Evolutionary conservation across 257 asterid species (phyloP).

Genomic region (Jasminum sambac): DNA sequence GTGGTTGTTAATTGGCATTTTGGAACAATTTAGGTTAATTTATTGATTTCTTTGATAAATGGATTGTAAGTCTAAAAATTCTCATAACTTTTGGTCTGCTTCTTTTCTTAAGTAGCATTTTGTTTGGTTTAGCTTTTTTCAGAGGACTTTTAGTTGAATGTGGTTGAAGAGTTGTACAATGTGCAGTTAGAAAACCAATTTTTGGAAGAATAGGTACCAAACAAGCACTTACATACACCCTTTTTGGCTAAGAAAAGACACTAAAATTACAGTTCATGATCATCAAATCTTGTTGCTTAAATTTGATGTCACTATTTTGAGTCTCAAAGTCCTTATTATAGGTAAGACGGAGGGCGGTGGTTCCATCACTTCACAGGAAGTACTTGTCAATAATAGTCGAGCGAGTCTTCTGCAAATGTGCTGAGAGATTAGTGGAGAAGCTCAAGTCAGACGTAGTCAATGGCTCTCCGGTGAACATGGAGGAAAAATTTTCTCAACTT

Average conservation of each 20-base stretch:
- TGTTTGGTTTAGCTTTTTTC: too few species aligned
- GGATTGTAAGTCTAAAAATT: background rate
- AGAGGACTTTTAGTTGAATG: too few species aligned
- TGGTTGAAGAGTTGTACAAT: too few species aligned
- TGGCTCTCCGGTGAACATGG: conserved; percentile 83
- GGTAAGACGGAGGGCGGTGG: conserved; percentile 99
- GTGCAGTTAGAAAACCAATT: background rate
- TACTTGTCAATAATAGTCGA: conserved; percentile 95
- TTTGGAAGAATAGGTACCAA: too few species aligned
- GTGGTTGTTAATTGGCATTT: background rate
- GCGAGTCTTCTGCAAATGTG: conserved; percentile 93
- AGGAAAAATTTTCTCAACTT: conserved; percentile 86
- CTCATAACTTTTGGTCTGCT: background rate
- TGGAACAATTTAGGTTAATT: background rate
- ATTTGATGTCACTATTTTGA: conserved; percentile 9
- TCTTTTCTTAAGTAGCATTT: background rate
- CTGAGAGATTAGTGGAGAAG: conserved; percentile 81
- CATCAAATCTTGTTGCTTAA: background rate
- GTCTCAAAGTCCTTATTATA: conserved; percentile 41
- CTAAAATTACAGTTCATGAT: background rate
- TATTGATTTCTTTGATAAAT: background rate
- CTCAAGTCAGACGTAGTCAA: conserved; percentile 51
- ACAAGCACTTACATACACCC: too few species aligned
- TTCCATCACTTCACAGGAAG: conserved; percentile 99
- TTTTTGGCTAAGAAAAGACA: too few species aligned